Evolutionary conservation across 805 yeast genomes (phyloP), one percentile per base, ranked within the genome.

Genomic region (Ogataea ramenticola): DNA sequence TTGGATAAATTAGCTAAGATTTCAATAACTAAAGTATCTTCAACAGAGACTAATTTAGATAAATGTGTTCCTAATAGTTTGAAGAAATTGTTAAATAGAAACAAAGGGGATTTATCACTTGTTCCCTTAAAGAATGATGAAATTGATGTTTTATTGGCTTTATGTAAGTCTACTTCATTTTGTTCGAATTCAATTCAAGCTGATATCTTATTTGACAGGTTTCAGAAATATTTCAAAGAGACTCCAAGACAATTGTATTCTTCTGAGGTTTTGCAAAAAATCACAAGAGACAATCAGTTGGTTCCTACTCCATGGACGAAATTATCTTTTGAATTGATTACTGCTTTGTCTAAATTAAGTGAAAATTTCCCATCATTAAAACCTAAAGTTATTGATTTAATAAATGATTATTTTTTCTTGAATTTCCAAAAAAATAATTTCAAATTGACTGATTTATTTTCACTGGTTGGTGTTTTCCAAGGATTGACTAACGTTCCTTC

Each of bases 71-170:
- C 68, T 1, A 49, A 48, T 6, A 36, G 56, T 17, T 47, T 59
- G 11, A 51, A 58, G 14, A 54, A 35, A 36, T 40, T 53, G 15
- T 44, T 59, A 20, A 41, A 49, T 43, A 47, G 48, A 12, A 56
- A 57, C 1, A 14, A 29, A 8, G 32, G n/a, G 12, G 43, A 40
- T 20, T 37, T 48, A 15, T 44, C 52, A 4, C 42, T 39, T 12
- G 49, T 46, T 3, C 57, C 57, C 15, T 45, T 53, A 14, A 43
- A 34, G n/a, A 52, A 42, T 15, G 53, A 53, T 9, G 76, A 74
- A 55, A 67, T 69, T 45, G 85, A 82, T 49, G 71, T 74, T 5
- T 63, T 82, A 46, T 50, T 74, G 38, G 84, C 87, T 0, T 60
- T 83, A 24, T 76, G 82, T 47, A 65, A 66, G 24, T 63, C 77